Conservation (phyloP, 2,329 filamentous ascomycete genomes). For the Cytospora piceae region DNA sequence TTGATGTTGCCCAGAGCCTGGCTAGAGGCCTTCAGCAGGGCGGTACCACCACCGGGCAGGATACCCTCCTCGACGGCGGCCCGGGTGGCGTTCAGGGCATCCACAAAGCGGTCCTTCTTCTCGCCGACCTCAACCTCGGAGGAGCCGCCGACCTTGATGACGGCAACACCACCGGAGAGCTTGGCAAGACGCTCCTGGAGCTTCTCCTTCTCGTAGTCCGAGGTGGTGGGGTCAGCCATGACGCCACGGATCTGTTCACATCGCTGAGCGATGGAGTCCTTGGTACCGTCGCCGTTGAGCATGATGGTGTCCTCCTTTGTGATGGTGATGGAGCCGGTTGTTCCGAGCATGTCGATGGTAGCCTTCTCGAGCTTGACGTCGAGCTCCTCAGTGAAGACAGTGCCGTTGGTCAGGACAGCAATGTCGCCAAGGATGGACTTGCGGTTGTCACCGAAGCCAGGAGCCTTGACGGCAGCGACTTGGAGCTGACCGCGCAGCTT, state of each 20-base stretch:
- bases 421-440: constrained; percentile 99
- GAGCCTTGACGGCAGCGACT: constrained; percentile 97
- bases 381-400: constrained; percentile 97
- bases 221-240: constrained; percentile 90
- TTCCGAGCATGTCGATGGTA: constrained; percentile 92
- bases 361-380: constrained; percentile 99
- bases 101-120: constrained; percentile 99
- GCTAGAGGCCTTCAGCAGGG: constrained; percentile 93
- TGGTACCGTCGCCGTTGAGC: constrained; percentile 93
- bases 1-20: constrained; percentile 85
- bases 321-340: constrained; percentile 97
- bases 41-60: constrained; percentile 96
- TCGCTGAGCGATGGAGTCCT: constrained; percentile 90
- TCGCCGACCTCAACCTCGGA: constrained; percentile 99
- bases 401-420: constrained; percentile 92
- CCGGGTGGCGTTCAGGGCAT: constrained; percentile 96
- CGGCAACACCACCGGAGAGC: constrained; percentile 97
- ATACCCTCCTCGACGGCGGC: constrained; percentile 99
- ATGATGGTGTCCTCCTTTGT: constrained; percentile 99
- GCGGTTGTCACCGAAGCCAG: constrained; percentile 99
- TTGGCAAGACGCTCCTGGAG: constrained; percentile 99
- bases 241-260: constrained; percentile 99
- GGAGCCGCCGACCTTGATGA: constrained; percentile 97
- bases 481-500: constrained; percentile 99
- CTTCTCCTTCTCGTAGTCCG: constrained; percentile 99